A percentile compares a stretch with the other conserved stretches of the same genome.
Conservation (phyloP, 164 flowering plant species). For the Stephania yunnanensis region DNA sequence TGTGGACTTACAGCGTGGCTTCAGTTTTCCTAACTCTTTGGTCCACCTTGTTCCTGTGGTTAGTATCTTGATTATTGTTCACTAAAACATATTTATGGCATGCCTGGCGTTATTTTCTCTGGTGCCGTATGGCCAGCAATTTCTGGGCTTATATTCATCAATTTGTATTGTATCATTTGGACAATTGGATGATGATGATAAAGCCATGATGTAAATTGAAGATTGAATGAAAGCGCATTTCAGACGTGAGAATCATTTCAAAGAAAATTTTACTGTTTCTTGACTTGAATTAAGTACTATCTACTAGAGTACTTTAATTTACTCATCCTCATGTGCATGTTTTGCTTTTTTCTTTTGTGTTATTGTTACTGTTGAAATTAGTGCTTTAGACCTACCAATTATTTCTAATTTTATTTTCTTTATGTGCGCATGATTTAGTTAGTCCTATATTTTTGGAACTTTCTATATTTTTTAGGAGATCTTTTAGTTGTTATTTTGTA, state of each 20-base stretch:
- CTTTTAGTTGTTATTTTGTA: too few relatives aligned
- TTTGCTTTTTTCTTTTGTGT: too few relatives aligned
- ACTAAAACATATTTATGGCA: not conserved
- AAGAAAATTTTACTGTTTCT: not conserved
- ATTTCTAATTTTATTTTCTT: too few relatives aligned
- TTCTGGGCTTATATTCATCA: not conserved
- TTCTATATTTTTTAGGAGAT: too few relatives aligned
- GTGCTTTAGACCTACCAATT: too few relatives aligned
- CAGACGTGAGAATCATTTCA: not conserved
- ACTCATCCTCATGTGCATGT: not conserved
- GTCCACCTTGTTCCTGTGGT: conserved; percentile 73
- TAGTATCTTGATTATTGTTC: conserved; percentile 31
- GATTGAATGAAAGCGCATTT: not conserved
- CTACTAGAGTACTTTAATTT: not conserved
- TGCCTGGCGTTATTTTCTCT: not conserved
- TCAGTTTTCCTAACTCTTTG: conserved; percentile 59
- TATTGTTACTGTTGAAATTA: too few relatives aligned
- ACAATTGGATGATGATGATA: not conserved
- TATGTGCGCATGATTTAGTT: too few relatives aligned
- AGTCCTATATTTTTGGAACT: too few relatives aligned
- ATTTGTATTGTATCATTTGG: not conserved
- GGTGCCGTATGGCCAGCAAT: not conserved
- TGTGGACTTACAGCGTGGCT: conserved; percentile 61
- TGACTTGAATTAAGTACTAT: not conserved
- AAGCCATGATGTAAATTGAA: not conserved